A percentile compares a stretch with the other conserved stretches of the same genome.
Evolutionary conservation across 257 asterid species (phyloP).

Genomic region (Salvia miltiorrhiza): DNA sequence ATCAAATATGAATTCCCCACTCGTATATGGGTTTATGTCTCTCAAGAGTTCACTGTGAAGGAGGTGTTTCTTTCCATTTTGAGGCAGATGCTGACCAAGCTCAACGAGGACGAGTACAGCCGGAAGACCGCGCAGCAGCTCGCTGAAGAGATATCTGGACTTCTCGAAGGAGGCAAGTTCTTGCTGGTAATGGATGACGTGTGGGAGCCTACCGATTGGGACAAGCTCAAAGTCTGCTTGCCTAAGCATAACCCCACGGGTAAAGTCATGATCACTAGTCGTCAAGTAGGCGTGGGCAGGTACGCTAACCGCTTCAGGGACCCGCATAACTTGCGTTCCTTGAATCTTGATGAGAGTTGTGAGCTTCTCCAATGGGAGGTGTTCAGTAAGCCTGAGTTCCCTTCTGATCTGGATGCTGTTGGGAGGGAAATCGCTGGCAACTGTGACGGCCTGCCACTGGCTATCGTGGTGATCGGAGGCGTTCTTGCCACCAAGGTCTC

Average conservation of each 20-base stretch:
- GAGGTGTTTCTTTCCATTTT: constrained; percentile 12
- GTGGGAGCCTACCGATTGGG: constrained; percentile 27
- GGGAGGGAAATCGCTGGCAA: constrained; percentile 12
- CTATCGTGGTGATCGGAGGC: constrained; percentile 45
- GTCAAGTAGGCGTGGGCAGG: constrained; percentile 22
- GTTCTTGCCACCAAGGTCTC: constrained; percentile 17
- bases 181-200: constrained; percentile 40
- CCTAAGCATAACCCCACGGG: constrained; percentile 17
- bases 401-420: background rate
- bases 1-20: constrained; percentile 16
- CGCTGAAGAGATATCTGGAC: background rate
- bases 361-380: constrained; percentile 33
- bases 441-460: constrained; percentile 39
- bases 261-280: constrained; percentile 39
- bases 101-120: background rate
- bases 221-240: constrained; percentile 25
- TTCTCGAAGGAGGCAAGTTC: constrained; percentile 12
- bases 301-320: background rate
- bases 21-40: constrained; percentile 30
- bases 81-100: background rate
- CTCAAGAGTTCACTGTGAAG: constrained; percentile 20
- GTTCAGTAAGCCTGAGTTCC: constrained; percentile 21
- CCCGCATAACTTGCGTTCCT: constrained; percentile 25
- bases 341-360: constrained; percentile 17
- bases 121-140: background rate